These are phyloP conservation scores for Artemisia tridentata DNA, from an alignment of 129 eudicot species.

Conservation along the genomic window DNA sequence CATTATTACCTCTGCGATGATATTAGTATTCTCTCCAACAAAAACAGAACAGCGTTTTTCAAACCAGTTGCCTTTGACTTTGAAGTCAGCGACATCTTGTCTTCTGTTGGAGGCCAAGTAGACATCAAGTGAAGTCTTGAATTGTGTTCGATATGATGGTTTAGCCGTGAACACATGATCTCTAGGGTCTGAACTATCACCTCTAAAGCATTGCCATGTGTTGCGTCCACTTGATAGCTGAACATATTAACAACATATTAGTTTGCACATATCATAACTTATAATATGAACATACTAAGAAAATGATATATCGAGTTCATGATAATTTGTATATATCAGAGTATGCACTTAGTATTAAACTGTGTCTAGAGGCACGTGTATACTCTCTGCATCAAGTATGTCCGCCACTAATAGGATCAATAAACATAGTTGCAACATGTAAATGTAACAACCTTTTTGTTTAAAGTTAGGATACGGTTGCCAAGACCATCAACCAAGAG, in stretches of 20 bases:
- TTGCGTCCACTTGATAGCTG: conserved; percentile 45
- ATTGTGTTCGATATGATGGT: conserved; percentile 40
- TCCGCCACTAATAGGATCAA: neutral
- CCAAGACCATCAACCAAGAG: conserved; percentile 53
- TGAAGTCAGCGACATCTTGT: conserved; percentile 48
- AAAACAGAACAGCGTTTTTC: conserved; percentile 18
- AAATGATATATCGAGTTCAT: no score
- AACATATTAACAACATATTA: neutral
- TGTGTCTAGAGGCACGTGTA: no score
- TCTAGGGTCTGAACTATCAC: conserved; percentile 50
- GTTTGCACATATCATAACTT: neutral
- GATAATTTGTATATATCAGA: no score
- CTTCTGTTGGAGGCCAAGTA: conserved; percentile 44
- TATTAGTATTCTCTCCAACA: conserved; percentile 26
- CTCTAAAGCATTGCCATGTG: conserved; percentile 60
- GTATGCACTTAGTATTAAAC: no score
- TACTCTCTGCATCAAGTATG: no score
- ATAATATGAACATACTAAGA: no score
- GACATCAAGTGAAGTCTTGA: conserved; percentile 54
- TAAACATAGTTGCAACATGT: neutral
- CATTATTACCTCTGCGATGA: conserved; percentile 25
- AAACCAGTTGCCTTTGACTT: conserved; percentile 32
- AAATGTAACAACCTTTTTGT: conserved; percentile 41
- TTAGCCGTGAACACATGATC: conserved; percentile 48
- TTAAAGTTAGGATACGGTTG: conserved; percentile 46